A percentile compares a stretch with the other conserved stretches of the same genome.
phyloP scores from a whole-genome alignment of 257 asterid genomes.

The Solanum ossicruentum region DNA sequence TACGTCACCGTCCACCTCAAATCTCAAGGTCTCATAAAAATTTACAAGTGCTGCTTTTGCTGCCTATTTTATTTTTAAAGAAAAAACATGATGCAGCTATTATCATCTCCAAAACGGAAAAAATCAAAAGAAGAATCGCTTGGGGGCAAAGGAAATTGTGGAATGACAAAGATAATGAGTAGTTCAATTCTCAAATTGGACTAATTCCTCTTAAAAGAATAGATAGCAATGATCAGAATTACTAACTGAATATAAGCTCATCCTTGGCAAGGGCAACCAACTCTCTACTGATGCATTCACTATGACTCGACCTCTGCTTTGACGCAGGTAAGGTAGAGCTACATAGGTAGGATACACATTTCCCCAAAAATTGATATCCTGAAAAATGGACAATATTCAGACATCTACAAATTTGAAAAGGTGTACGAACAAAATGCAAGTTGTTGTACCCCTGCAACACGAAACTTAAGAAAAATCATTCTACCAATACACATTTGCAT shows the following conservation, averaged over 20 bases:
- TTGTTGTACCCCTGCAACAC: background rate
- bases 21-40: slow-evolving; percentile 80
- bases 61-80: slow-evolving; percentile 27
- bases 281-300: slow-evolving; percentile 84
- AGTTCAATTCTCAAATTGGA: background rate
- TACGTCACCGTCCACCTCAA: slow-evolving; percentile 57
- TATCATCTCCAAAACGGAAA: background rate
- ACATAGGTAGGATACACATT: slow-evolving; percentile 88
- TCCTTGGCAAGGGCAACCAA: slow-evolving; percentile 92
- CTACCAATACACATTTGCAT: background rate
- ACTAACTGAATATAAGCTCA: slow-evolving; percentile 88
- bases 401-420: background rate
- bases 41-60: slow-evolving; percentile 75
- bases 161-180: background rate
- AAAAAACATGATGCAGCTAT: background rate
- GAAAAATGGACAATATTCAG: background rate
- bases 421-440: background rate
- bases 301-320: slow-evolving; percentile 54
- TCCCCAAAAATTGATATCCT: slow-evolving; percentile 97
- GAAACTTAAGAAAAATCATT: background rate
- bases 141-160: background rate
- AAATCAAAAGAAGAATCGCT: background rate
- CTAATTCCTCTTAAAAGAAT: background rate
- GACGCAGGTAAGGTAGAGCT: slow-evolving; percentile 70
- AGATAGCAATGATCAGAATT: background rate